Base-by-base conservation (phyloP, 805 yeast genomes). In the Cyberlindnera americana region DNA sequence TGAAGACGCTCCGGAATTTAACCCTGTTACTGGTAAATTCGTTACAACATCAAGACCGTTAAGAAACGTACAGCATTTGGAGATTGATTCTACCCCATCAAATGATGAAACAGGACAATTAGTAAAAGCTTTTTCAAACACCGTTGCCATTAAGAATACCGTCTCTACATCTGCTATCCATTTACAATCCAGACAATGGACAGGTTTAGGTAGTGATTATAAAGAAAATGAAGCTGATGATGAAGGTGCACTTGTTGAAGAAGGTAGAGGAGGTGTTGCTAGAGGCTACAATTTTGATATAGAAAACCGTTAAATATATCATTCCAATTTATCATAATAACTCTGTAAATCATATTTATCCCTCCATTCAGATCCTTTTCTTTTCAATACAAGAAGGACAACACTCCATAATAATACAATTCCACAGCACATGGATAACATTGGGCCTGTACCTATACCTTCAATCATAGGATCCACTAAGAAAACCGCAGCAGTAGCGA, bases 151-250 rank as follows among this genome's bases (percentile, higher is more conserved):
- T 40, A 78, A 78, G 40, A 79, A 80, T 29, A 86, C 96, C 0
- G 82, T 87, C 0, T 89, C 98, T 0, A 90, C 98, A 0, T 87
- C 97, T 0, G 97, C 96, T 0, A 67, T 71, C 7, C 73, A 73
- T 46, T 66, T 91, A 37, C 95, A 88, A 52, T 69, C 67, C 11
- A 74, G 91, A 52, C 65, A 69, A 19, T 91, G 98, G 98, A 77
- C 81, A 0, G 99, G 99, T 1, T 66, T 91, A 24, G 99, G 98
- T 1, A 82, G 93, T 44, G 97, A 91, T 56, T 88, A 70, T 62
- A 49, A 57, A 3, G 65, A 62, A 8, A 66, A 62, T 1, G 69
- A 49, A 10, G 33, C 61, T 6, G 76, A 67, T n/a, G 65, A 59
- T 13, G 70, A 64, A 27, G 96, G 95, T 28, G 95, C 97, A 0